phyloP scores from a whole-genome alignment of 2,329 filamentous ascomycete species.

The Aspergillus ochraceoroseus region DNA sequence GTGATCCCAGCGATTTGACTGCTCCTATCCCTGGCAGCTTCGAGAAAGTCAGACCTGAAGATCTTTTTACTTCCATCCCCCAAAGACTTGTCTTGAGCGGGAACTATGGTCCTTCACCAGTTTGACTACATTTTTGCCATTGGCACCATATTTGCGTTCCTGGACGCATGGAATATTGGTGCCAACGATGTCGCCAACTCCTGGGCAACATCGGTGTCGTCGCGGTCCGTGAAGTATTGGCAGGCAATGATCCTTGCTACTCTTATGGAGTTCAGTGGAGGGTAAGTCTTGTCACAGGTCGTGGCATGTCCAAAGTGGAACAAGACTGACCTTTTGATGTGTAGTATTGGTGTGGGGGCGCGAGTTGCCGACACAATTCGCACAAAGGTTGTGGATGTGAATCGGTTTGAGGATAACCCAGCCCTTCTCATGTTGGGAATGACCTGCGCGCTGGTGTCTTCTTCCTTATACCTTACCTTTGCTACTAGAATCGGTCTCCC shows the following conservation, averaged over 20 bases:
- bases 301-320: too few species aligned
- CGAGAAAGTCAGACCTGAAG: not conserved
- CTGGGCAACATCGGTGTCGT: constrained; percentile 21
- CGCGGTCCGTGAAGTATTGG: constrained; percentile 19
- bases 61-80: not conserved
- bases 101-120: constrained; percentile 16
- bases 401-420: constrained; percentile 9
- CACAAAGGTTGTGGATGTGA: constrained; percentile 18
- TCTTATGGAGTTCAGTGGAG: constrained; percentile 20
- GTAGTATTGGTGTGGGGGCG: constrained; percentile 19
- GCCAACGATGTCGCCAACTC: constrained; percentile 24
- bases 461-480: constrained; percentile 18
- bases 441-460: constrained; percentile 17
- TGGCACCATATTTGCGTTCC: constrained; percentile 22
- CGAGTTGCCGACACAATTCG: constrained; percentile 20
- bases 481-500: constrained; percentile 18
- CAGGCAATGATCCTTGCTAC: constrained; percentile 19
- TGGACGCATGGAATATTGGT: constrained; percentile 22
- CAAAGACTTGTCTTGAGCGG: not conserved
- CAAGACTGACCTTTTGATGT: not conserved
- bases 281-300: constrained; percentile 2
- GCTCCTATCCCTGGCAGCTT: too few species aligned
- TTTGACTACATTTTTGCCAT: constrained; percentile 21
- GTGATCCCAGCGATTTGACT: too few species aligned
- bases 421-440: constrained; percentile 21